Evolutionary conservation across 306 rosid species (phyloP), one percentile per base, ranked within the genome.

Genomic region (Corylus americana): DNA sequence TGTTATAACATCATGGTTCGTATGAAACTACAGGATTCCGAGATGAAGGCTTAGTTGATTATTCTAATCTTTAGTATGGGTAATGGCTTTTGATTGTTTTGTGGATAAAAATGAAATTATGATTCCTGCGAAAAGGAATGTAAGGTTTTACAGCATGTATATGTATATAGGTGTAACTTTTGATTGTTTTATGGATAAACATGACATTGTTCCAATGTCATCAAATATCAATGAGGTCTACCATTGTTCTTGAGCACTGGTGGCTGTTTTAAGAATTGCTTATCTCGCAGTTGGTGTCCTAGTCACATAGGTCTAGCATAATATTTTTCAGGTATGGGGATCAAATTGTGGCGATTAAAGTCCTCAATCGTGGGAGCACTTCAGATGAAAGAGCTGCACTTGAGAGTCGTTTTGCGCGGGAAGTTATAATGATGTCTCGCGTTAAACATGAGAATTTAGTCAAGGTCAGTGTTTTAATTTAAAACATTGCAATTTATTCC

Each of bases 361-460:
- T 95, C 80, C 90, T 95, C 76, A 83, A 90, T 64, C 94, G 97
- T 13, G 98, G 99, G 79, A 95, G 86, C 72, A 95, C 92, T 54
- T 80, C 83, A 0, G 99, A 91, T 18, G 96, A 95, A 87, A 87
- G 91, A 83, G 86, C 92, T 69, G 50, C 92, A 5, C 97, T 95
- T 72, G 98, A 95, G 85, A 74, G 86, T 87, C 99, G 97, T 35
- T 95, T 95, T 81, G 92, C 90, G 8, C 90, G 97, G 78, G 99
- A 95, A 90, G 99, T 95, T 75, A 91, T 75, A 70, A 93, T 95
- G 99, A 95, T 93, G 96, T 91, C 99, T 25, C 90, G 98, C 62
- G 99, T 95, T 44, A 96, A 90, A 85, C 99, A 95, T 58, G 94
- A 88, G 42, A 93, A 95, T 83, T 97, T 95, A 78, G 99, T 95